phyloP scores from a whole-genome alignment of 208 protist species.

The Leishmania amazonensis region DNA sequence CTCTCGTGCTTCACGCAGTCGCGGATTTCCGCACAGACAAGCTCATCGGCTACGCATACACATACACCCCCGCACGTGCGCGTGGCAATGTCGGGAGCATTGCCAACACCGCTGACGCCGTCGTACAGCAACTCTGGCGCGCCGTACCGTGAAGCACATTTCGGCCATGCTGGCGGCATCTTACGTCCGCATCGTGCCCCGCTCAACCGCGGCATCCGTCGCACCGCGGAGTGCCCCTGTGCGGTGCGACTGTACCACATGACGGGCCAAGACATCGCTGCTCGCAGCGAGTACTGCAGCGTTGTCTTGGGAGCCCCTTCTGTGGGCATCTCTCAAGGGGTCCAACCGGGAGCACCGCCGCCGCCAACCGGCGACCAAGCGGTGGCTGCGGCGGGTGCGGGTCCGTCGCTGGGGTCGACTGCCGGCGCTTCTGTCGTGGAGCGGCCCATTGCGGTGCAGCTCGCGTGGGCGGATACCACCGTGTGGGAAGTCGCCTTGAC shows the following conservation, averaged over 20 bases:
- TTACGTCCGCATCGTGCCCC: conserved; percentile 6
- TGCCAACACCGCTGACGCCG: neutral
- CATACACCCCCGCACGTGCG: neutral
- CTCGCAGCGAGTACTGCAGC: conserved; percentile 39
- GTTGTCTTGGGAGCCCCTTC: conserved; percentile 32
- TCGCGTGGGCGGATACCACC: conserved; percentile 64
- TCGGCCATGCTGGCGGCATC: neutral
- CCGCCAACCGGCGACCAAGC: neutral
- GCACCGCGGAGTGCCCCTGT: conserved; percentile 48
- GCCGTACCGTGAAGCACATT: neutral
- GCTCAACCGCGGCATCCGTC: conserved; percentile 26
- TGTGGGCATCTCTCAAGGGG: conserved; percentile 21
- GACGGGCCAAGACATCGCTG: conserved; percentile 14
- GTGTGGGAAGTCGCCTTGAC: conserved; percentile 43
- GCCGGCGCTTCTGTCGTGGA: neutral
- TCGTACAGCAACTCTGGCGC: neutral
- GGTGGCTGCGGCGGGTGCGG: neutral
- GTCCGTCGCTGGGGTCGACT: neutral
- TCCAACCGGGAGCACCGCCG: neutral
- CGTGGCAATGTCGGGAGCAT: neutral
- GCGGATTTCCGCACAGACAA: neutral
- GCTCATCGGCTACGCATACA: neutral
- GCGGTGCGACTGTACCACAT: conserved; percentile 51
- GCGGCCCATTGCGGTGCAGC: conserved; percentile 39
- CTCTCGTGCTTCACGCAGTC: neutral